Conservation (phyloP, 225 moss, liverwort and hornwort species). For the Straminergon stramineum region DNA sequence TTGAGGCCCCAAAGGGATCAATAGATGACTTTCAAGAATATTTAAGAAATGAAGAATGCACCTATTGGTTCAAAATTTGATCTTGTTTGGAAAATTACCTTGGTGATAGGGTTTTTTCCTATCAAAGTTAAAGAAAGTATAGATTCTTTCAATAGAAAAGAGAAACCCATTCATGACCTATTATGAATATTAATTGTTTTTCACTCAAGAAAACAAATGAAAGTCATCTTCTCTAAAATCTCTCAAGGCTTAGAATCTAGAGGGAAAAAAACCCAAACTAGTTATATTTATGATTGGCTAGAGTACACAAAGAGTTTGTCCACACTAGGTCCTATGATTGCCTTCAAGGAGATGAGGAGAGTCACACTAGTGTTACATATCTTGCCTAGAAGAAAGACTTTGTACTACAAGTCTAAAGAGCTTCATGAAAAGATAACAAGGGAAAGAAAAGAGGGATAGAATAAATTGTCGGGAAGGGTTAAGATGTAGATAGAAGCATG, state of each 20-base stretch:
- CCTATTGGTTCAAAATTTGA: background rate
- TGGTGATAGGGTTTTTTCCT: background rate
- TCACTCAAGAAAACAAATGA: fast-evolving
- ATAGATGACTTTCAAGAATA: background rate
- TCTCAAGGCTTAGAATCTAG: background rate
- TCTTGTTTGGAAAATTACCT: background rate
- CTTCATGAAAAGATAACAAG: background rate
- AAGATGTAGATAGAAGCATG: fast-evolving
- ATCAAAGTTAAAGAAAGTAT: background rate
- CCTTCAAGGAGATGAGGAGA: fast-evolving
- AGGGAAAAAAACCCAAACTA: fast-evolving
- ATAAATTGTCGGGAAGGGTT: fast-evolving
- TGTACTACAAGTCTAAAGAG: background rate
- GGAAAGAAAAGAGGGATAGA: fast-evolving
- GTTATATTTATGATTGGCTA: background rate
- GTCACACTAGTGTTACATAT: background rate
- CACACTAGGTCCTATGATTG: fast-evolving
- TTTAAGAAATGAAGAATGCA: background rate
- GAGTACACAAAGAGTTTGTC: background rate
- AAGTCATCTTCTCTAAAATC: fast-evolving
- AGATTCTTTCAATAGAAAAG: background rate
- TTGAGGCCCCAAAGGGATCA: background rate
- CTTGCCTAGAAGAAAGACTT: too few species aligned
- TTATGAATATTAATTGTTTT: background rate
- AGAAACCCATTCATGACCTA: fast-evolving